Evolutionary conservation across 768 basidiomycete species (phyloP), one percentile per base, ranked within the genome.

Genomic region (Rhodocollybia butyracea): DNA sequence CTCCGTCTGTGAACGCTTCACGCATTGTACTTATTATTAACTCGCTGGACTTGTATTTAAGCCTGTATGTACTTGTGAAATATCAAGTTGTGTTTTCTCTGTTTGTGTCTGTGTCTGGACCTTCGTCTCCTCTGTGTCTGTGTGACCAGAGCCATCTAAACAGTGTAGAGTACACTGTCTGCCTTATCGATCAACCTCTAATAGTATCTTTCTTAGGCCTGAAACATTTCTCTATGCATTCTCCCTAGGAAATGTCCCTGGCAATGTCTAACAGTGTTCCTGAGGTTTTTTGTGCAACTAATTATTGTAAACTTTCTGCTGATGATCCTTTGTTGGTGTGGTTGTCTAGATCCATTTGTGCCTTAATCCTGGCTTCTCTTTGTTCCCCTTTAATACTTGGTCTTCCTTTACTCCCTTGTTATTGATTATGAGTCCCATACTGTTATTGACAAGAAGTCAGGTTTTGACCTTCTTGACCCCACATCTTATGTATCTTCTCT

Each of bases 321-420:
- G 7, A 8, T n/a, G 39, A 40, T 40, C 39, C 39, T n/a, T 40
- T 19, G 7, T 10, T 8, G 22, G 19, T 7, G n/a, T 53, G 51
- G 51, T 21, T 13, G n/a, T 53, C 51, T 1, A 38, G 39, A 29
- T 11, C 40, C 22, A 12, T 42, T 19, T 17, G n/a, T 3, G 51
- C 51, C 11, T 24, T 53, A 19, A 29, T 53, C 15, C 24, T 27
- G 8, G 39, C 51, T 29, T 19, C 27, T 6, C 21, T 41, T 2
- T 36, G 31, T 50, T 11, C 27, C 3, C 64, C 66, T 2, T 19
- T 76, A 4, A 51, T 76, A 1, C 61, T 76, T 0, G 71, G 73
- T 0, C 42, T 68, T 0, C 74, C 73, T 0, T 76, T 71, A 29
- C 61, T 32, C 64, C 0, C 70, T 78, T 58, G 57, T 72, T 0